phyloP scores from a whole-genome alignment of 352 stramenopile genomes.

The Globisporangium paroecandrum region DNA sequence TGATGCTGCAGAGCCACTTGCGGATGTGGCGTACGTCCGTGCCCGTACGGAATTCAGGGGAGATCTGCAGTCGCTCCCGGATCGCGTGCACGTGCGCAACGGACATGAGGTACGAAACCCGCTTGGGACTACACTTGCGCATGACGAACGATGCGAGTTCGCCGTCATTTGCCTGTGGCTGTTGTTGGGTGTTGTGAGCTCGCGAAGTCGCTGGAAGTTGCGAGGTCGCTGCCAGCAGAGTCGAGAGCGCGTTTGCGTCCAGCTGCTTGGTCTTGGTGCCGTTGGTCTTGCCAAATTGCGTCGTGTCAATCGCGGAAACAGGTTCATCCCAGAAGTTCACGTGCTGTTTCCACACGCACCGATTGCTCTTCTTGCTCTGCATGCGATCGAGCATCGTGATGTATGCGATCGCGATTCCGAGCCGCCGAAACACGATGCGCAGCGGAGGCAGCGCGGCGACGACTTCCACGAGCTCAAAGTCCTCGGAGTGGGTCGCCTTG shows the following conservation, averaged over 20 bases:
- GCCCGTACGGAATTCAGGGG: conserved; percentile 31
- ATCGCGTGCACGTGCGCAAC: conserved; percentile 33
- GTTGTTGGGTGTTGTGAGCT: neutral
- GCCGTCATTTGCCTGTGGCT: neutral
- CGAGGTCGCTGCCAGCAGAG: neutral
- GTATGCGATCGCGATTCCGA: conserved; percentile 56
- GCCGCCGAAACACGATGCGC: conserved; percentile 49
- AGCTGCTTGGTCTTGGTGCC: neutral
- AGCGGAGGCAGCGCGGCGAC: conserved; percentile 53
- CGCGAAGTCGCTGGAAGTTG: neutral
- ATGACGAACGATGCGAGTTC: conserved; percentile 33
- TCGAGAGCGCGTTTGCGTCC: neutral
- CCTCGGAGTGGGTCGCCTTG: conserved; percentile 25
- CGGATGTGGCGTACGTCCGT: conserved; percentile 55
- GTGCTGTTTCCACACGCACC: conserved; percentile 43
- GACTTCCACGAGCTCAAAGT: conserved; percentile 62
- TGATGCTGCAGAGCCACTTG: conserved; percentile 60
- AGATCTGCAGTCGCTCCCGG: conserved; percentile 33
- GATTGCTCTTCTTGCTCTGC: conserved; percentile 41
- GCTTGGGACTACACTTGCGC: conserved; percentile 34
- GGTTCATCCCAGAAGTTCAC: conserved; percentile 44
- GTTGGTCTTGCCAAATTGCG: neutral
- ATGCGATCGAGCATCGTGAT: conserved; percentile 47
- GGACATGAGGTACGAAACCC: conserved; percentile 31
- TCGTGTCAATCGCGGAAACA: neutral